Base-by-base conservation (phyloP, 192 early-diverging fungal species). In the Oehlia diaphana region DNA sequence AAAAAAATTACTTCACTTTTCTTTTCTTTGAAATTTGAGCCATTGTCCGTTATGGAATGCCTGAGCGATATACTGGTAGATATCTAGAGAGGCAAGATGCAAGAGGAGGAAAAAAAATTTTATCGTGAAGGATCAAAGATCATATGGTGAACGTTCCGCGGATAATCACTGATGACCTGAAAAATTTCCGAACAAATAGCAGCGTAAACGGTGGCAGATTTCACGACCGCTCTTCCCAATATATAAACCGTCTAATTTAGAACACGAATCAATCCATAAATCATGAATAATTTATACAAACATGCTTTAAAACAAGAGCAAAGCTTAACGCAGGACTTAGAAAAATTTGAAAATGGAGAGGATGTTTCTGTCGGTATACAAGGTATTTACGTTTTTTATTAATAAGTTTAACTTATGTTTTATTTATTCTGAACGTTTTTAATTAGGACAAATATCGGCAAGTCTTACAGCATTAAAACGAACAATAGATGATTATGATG, bases 11-110 rank as follows among this genome's bases (percentile, higher is more conserved):
- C 76, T 81, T 83, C 83, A 91, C 91, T 86, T 92, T 92, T 90
- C 91, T 92, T 87, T 92, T 92, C 86, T 92, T 92, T 88, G 87
- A 88, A 79, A 92, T 92, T 79, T 92, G 90, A 69, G 85, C 83
- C 80, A 82, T 77, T 80, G 81, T 84, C 26, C 14, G 31, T 67
- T 67, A 67, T 21, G 53, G 16, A 58, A 21, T 19, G 53, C 53
- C 53, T 58, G 19, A 58, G 53, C 19, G 19, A 58, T 58, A 58
- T 58, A 19, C 7, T 6, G 21, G 16, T 58, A 58, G 16, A 58
- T 58, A 58, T 14, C 23, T 67, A 31, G 2, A 67, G 26, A 67
- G 65, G 23, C 53, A 58, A 21, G 53, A 58, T 58, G 53, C 16
- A 58, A 58, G 53, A 58, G 53, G 53, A 58, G 53, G 53, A 19